Base-by-base conservation (phyloP, 176 grass and related monocot genomes). In the Olyra latifolia region DNA sequence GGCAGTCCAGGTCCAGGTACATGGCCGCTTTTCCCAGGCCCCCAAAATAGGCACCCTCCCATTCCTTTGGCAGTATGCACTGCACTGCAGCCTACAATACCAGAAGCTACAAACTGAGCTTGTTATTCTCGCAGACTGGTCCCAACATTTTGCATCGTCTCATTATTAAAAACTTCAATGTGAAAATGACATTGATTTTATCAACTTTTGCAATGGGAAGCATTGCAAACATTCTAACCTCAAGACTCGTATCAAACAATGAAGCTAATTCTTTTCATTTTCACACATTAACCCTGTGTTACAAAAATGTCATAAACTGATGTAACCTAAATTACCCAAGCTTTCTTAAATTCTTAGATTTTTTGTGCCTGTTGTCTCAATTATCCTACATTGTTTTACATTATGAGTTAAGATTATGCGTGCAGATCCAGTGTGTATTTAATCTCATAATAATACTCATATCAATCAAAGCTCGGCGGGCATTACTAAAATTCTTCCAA, bases 1-100 rank as follows among this genome's bases (percentile, higher is more conserved):
- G 83, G 81, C 92, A 98, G 55, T 95, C 92, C 27, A 98, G 73
- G 69, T 98, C 92, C 16, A 98, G 82, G 78, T 87, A 98, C 81
- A 93, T 80, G 45, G 91, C 88, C 4, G 78, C 69, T 53, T 80
- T 92, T 29, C 91, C 86, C 65, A 95, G 85, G 3, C 95, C 95
- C 16, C 92, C 92, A 7, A 93, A 87, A 74, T 85, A 89, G 55
- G 87, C 70, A 48, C 95, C 95, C 59, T 86, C 84, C 85, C 85
- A 89, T 81, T 95, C 90, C 82, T 93, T 89, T 0, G 90, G 95
- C 9, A 98, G 69, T 77, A 98, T 93, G 66, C 92, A 95, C 49
- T 93, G 90, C 39, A 93, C 90, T 35, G 87, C 92, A 60, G 95
- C 78, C 92, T 98, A 70, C 42, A 56, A 75, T 85, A 71, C 47